phyloP scores from a whole-genome alignment of 805 yeast species.

The Metschnikowia arizonensis region DNA sequence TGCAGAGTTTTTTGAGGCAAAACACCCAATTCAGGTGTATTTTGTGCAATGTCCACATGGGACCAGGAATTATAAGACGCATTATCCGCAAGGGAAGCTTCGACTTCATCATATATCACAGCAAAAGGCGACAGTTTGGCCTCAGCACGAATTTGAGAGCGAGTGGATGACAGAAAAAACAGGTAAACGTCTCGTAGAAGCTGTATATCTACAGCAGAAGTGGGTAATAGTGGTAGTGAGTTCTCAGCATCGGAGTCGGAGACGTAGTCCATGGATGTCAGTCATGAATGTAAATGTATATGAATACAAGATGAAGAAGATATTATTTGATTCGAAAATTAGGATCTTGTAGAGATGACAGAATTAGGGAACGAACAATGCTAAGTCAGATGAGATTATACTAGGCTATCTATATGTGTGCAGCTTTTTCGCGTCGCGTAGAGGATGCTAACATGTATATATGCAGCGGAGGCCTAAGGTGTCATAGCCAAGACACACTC shows the following conservation, averaged over 20 bases:
- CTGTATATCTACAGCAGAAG: constrained; percentile 13
- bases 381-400: no score
- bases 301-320: constrained; percentile 1
- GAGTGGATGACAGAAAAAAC: constrained; percentile 11
- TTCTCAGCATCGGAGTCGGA: constrained; percentile 21
- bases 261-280: constrained; percentile 14
- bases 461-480: no score
- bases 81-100: not conserved
- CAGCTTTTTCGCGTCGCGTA: not conserved
- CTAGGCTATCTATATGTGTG: no score
- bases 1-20: not conserved
- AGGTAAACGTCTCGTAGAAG: constrained; percentile 10
- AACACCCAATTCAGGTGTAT: no score
- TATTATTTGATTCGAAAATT: not conserved
- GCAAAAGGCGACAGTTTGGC: constrained; percentile 10
- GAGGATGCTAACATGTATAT: no score
- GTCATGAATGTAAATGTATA: constrained; percentile 1
- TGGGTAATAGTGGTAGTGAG: constrained; percentile 14
- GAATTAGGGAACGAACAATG: no score
- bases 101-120: constrained; percentile 3
- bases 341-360: no score
- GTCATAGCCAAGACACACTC: no score
- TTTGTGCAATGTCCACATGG: no score
- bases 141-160: constrained; percentile 12
- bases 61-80: no score